A percentile compares a stretch with the other conserved stretches of the same genome.
phyloP scores from a whole-genome alignment of 2,329 filamentous ascomycete species.

The Fusarium goolgardi region DNA sequence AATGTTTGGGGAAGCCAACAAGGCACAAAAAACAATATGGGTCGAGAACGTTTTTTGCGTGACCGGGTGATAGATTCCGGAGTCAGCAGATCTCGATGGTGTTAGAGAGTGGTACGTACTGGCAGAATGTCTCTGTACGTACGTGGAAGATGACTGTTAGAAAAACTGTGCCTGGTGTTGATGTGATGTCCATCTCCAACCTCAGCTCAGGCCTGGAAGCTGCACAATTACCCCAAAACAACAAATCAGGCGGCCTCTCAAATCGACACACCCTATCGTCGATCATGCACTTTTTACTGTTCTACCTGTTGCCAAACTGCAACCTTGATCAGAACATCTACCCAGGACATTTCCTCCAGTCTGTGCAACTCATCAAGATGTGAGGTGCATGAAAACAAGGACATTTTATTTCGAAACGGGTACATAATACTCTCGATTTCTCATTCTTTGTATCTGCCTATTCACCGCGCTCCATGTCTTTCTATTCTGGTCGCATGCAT shows the following conservation, averaged over 20 bases:
- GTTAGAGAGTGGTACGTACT: not conserved
- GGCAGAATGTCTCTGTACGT: not conserved
- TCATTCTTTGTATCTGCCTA: not conserved
- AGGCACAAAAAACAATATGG: not conserved
- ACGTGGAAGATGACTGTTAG: not conserved
- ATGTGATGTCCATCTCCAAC: conserved; percentile 18
- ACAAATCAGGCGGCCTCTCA: conserved; percentile 15
- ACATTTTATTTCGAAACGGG: not conserved
- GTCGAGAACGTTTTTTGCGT: conserved; percentile 6
- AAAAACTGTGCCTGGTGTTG: conserved; percentile 4
- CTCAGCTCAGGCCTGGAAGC: conserved; percentile 1
- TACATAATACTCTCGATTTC: not conserved
- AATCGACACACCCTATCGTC: conserved; percentile 35
- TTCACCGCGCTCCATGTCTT: not conserved
- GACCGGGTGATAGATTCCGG: conserved; percentile 4
- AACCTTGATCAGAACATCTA: not conserved
- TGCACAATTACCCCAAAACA: conserved; percentile 16
- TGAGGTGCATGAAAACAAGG: not conserved
- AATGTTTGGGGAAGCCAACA: conserved; percentile 1
- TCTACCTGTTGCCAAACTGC: conserved; percentile 16
- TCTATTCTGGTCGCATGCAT: conserved; percentile 7
- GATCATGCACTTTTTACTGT: conserved; percentile 36
- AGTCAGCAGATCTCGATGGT: not conserved
- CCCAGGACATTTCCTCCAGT: conserved; percentile 1
- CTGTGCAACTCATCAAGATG: not conserved